phyloP scores from a whole-genome alignment of 495 filamentous ascomycete species.

The Xylaria venustula region DNA sequence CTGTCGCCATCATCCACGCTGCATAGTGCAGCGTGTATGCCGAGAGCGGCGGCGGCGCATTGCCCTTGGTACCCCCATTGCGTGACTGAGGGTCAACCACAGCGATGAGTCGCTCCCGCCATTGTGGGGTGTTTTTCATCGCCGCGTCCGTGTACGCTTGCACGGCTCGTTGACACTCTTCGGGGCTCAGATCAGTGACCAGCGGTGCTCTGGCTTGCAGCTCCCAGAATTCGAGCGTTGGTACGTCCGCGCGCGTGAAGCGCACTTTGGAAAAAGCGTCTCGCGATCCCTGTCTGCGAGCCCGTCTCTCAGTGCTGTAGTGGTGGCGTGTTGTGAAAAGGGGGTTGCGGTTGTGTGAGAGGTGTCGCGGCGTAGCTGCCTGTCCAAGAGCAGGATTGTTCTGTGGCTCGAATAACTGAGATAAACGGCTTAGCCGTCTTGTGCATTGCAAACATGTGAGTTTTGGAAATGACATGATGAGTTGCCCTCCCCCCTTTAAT shows the following conservation, averaged over 20 bases:
- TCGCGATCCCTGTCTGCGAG: not conserved
- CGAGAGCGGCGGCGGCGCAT: not conserved
- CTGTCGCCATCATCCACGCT: not conserved
- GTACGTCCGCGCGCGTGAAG: constrained; percentile 27
- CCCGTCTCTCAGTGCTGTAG: not conserved
- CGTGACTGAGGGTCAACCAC: not conserved
- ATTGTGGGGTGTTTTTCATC: constrained; percentile 3
- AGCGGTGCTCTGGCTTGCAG: not conserved
- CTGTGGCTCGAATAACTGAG: not conserved
- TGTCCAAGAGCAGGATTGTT: not conserved
- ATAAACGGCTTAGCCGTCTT: constrained; percentile 7
- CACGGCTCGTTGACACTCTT: constrained; percentile 21
- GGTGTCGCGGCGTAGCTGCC: not conserved
- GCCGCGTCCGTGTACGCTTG: constrained; percentile 25
- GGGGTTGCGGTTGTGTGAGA: not conserved
- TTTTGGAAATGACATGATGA: constrained; percentile 1
- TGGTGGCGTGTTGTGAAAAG: not conserved
- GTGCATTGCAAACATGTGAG: constrained; percentile 9
- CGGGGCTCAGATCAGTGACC: constrained; percentile 20
- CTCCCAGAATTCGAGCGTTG: constrained; percentile 26
- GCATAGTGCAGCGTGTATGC: constrained; percentile 20
- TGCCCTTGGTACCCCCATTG: not conserved
- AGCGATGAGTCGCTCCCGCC: not conserved
- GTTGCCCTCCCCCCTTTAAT: no score
- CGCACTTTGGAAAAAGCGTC: not conserved